phyloP scores from a whole-genome alignment of 805 yeast genomes.

The Kuraishia hungarica region DNA sequence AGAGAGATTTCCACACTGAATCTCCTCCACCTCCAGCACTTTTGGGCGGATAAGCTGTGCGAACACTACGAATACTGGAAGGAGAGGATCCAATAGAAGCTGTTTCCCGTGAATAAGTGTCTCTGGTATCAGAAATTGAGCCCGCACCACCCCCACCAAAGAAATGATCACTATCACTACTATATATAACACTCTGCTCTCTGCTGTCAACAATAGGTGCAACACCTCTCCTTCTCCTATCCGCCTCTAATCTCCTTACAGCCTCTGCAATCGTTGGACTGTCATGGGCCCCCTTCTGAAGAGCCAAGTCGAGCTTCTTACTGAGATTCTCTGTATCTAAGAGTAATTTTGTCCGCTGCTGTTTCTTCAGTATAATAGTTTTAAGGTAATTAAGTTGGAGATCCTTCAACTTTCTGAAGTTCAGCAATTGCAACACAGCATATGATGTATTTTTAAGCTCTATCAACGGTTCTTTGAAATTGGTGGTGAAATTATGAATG shows the following conservation, averaged over 20 bases:
- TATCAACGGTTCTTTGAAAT: constrained; percentile 43
- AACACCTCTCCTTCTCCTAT: constrained; percentile 2
- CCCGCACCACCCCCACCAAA: not conserved
- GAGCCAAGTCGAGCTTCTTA: constrained; percentile 15
- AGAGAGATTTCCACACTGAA: constrained; percentile 3
- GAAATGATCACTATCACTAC: not conserved
- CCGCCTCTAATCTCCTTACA: constrained; percentile 12
- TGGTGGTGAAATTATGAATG: constrained; percentile 26
- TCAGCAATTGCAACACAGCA: constrained; percentile 34
- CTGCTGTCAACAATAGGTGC: not conserved
- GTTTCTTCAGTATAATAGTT: constrained; percentile 30
- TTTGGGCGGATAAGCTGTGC: not conserved
- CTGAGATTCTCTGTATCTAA: constrained; percentile 16
- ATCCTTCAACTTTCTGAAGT: constrained; percentile 43
- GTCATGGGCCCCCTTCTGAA: constrained; percentile 13
- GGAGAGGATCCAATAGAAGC: not conserved
- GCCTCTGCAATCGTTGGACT: constrained; percentile 26
- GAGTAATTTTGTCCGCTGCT: constrained; percentile 18
- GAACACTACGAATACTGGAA: not conserved
- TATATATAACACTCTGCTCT: not conserved
- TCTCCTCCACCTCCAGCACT: constrained; percentile 2
- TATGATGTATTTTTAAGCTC: constrained; percentile 36
- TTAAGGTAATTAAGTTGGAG: constrained; percentile 35
- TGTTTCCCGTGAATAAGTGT: not conserved
- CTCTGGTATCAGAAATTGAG: not conserved